Percentiles rank a stretch among this genome's conserved stretches.
Evolutionary conservation across 306 rosid species (phyloP).

Genomic region (Oxytropis ochrocephala): DNA sequence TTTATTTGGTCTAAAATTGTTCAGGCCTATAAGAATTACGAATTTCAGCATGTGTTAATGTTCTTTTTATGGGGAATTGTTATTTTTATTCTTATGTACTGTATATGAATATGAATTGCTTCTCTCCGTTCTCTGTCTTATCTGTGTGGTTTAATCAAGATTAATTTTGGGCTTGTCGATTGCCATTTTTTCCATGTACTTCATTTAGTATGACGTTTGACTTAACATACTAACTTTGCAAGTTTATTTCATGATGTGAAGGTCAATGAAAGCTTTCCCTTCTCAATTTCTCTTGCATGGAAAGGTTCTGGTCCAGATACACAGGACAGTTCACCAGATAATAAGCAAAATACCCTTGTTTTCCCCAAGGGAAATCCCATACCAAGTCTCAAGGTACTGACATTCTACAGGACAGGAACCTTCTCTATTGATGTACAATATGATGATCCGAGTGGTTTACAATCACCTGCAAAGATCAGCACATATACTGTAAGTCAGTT

Average conservation of each 20-base stretch:
- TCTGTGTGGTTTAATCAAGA: not conserved
- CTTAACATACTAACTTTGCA: not conserved
- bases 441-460: slow-evolving; percentile 52
- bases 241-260: slow-evolving; percentile 18
- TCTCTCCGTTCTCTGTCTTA: not conserved
- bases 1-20: not conserved
- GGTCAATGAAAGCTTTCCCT: slow-evolving; percentile 87
- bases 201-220: not conserved
- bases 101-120: not conserved
- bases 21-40: not conserved
- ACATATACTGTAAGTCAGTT: slow-evolving; percentile 56
- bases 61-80: not conserved
- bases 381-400: slow-evolving; percentile 71
- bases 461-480: slow-evolving; percentile 64
- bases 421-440: slow-evolving; percentile 72
- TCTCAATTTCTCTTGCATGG: slow-evolving; percentile 69
- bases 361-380: slow-evolving; percentile 83
- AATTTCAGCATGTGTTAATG: not conserved
- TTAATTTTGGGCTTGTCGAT: not conserved
- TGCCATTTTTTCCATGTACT: not conserved
- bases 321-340: slow-evolving; percentile 55
- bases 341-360: slow-evolving; percentile 46
- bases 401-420: slow-evolving; percentile 62
- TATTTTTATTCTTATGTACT: not conserved
- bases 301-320: slow-evolving; percentile 66